A percentile compares a stretch with the other conserved stretches of the same genome.
Conservation (phyloP, 2,329 filamentous ascomycete species). For the Trichoderma arundinaceum region DNA sequence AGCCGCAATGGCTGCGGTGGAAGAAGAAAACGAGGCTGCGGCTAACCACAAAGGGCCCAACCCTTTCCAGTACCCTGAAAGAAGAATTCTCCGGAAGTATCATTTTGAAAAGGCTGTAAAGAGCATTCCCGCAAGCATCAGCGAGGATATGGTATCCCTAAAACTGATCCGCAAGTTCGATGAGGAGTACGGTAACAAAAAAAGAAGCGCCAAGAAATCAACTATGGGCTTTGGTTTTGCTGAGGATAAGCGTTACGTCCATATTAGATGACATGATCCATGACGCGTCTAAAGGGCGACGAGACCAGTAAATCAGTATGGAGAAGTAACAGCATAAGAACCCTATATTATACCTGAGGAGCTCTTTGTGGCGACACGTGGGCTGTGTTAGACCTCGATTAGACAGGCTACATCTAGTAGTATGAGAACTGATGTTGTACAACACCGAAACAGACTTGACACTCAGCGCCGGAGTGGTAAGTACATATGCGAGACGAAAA, state of each 20-base stretch:
- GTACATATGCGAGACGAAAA: background rate
- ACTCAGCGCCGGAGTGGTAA: background rate
- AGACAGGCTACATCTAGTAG: background rate
- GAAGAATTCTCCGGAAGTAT: slow-evolving; percentile 56
- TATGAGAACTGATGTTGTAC: background rate
- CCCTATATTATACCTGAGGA: background rate
- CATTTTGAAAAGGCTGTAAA: slow-evolving; percentile 88
- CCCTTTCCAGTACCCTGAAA: slow-evolving; percentile 66
- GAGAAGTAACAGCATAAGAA: background rate
- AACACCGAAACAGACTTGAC: background rate
- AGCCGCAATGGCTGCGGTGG: slow-evolving; percentile 77
- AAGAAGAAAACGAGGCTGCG: slow-evolving; percentile 67
- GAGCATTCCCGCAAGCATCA: slow-evolving; percentile 91
- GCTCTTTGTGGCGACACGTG: background rate
- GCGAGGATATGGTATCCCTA: slow-evolving; percentile 88
- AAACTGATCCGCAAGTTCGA: slow-evolving; percentile 92
- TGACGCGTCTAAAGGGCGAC: background rate
- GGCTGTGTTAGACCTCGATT: background rate
- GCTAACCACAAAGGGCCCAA: slow-evolving; percentile 48
- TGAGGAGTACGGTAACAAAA: slow-evolving; percentile 87
- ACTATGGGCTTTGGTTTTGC: slow-evolving; percentile 65
- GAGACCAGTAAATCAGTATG: background rate
- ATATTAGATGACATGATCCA: slow-evolving; percentile 7
- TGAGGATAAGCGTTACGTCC: slow-evolving; percentile 41
- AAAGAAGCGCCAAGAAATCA: slow-evolving; percentile 63